A percentile compares a stretch with the other conserved stretches of the same genome.
Evolutionary conservation across 805 yeast genomes (phyloP).

Genomic region (Ogataea minuta): DNA sequence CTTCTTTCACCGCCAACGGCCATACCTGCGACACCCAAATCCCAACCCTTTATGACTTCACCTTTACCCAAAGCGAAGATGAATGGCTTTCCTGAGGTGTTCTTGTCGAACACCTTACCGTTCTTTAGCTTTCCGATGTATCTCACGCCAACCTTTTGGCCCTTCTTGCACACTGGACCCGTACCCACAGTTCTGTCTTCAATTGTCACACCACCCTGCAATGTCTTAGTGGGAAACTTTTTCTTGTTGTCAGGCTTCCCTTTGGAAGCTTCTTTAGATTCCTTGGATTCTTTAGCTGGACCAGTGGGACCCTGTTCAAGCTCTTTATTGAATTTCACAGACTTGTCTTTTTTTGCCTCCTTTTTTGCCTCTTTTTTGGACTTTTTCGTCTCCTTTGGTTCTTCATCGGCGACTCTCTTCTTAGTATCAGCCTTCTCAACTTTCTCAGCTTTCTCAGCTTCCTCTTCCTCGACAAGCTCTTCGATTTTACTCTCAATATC

Average conservation of each 20-base stretch:
- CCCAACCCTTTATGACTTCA: conserved; percentile 99
- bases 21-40: conserved; percentile 98
- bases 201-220: conserved; percentile 88
- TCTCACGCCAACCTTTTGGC: conserved; percentile 91
- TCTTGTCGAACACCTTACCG: conserved; percentile 95
- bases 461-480: conserved; percentile 66
- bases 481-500: conserved; percentile 72
- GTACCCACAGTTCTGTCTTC: conserved; percentile 91
- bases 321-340: conserved; percentile 85
- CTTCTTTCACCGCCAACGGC: conserved; percentile 99
- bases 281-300: conserved; percentile 31
- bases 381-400: conserved; percentile 27
- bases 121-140: conserved; percentile 96
- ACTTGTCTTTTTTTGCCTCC: conserved; percentile 49
- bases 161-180: conserved; percentile 85
- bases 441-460: conserved; percentile 24
- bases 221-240: conserved; percentile 69
- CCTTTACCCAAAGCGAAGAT: conserved; percentile 89
- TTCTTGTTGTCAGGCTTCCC: conserved; percentile 32
- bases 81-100: conserved; percentile 96
- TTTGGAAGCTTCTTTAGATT: conserved; percentile 28
- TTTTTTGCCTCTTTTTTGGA: conserved; percentile 28
- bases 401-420: conserved; percentile 34
- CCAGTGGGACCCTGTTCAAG: conserved; percentile 92
- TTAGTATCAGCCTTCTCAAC: conserved; percentile 30